Evolutionary conservation across 768 basidiomycete species (phyloP), one percentile per base, ranked within the genome.

Genomic region (Rhodotorula babjevae): DNA sequence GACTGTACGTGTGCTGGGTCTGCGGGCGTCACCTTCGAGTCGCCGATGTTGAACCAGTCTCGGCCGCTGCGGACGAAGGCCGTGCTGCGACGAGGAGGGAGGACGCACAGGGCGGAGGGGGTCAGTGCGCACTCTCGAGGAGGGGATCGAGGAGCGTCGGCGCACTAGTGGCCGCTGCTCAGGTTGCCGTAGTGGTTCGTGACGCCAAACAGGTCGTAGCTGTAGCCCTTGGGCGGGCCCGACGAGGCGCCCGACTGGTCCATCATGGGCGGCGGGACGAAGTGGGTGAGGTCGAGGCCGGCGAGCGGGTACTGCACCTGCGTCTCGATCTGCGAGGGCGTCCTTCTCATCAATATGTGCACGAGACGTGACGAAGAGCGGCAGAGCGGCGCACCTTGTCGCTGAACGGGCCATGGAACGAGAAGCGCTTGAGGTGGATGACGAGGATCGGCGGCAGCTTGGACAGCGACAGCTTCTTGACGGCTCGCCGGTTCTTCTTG

Each of bases 151-250:
- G 18, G 57, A 63, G 66, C 15, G n/a, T 10, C 55, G 64, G 96
- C 96, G 27, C 42, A 76, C 74, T 76, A 99, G 81, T 99, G 96
- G 0, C 96, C 96, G 79, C 91, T 92, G 78, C 89, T 92, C 66
- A 99, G 82, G 79, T 88, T 95, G 3, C 96, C 96, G 80, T 88
- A 92, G 82, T 99, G 96, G 80, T 98, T 97, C 69, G 92, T 95
- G 55, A 98, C 93, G 18, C 85, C 94, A 79, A 96, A 98, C 74
- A 98, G 82, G 78, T 99, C 95, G 80, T 98, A 99, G 75, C 84
- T 86, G 80, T 92, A 97, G 4, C 75, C 65, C 27, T 93, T 93
- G 31, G 91, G 92, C 47, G 66, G 58, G 9, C 49, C 27, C 10
- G 25, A 12, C n/a, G 87, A 79, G 81, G 93, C 46, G 91, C 27